phyloP scores from a whole-genome alignment of 345 rosid genomes.

The Populus ilicifolia region DNA sequence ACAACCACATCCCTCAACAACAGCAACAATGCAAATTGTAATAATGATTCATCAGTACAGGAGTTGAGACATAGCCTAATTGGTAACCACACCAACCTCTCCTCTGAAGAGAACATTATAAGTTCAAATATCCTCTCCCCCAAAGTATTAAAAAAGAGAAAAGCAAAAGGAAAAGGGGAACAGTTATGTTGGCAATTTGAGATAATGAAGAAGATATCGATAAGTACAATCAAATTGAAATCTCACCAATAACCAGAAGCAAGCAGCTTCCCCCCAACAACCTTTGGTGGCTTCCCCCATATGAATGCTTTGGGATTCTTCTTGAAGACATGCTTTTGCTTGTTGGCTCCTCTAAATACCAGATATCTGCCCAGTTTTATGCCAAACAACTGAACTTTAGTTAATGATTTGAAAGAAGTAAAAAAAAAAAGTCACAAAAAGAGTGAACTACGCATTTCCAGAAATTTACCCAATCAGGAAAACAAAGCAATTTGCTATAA shows the following conservation, averaged over 20 bases:
- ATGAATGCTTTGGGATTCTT: constrained; percentile 71
- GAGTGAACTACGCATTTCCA: not conserved
- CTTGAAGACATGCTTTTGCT: constrained; percentile 85
- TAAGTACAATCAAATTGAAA: not conserved
- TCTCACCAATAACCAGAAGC: constrained; percentile 94
- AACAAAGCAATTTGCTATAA: constrained; percentile 52
- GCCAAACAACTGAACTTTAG: not conserved
- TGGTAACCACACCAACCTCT: too few species aligned
- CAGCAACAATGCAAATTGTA: too few species aligned
- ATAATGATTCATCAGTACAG: too few species aligned
- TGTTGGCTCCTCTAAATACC: constrained; percentile 91
- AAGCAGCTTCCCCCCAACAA: constrained; percentile 78
- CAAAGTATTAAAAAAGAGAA: too few species aligned
- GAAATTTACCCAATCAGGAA: constrained; percentile 72
- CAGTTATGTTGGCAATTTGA: too few species aligned
- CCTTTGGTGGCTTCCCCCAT: constrained; percentile 86
- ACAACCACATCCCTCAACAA: too few species aligned
- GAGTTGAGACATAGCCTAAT: too few species aligned
- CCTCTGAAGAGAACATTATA: too few species aligned
- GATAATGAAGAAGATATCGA: not conserved
- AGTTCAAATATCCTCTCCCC: too few species aligned
- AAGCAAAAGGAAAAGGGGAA: not conserved
- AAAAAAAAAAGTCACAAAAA: not conserved
- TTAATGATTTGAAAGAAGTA: not conserved
- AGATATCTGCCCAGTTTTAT: constrained; percentile 46